Base-by-base conservation (phyloP, 352 stramenopile genomes). In the Phytophthora pinifolia region DNA sequence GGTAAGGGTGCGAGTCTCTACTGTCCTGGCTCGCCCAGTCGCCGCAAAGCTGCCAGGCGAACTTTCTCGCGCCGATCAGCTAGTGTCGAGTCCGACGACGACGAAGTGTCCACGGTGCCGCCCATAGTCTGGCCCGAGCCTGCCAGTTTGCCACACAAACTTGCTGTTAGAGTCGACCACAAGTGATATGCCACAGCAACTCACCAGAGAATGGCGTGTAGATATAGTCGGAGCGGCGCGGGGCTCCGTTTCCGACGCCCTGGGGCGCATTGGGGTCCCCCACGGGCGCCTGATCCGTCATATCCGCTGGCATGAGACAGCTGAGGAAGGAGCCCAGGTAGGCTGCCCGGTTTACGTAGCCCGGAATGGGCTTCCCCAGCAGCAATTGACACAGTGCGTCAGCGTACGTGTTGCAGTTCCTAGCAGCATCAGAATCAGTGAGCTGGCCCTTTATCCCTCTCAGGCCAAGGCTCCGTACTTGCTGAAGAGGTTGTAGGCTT, bases 401-500 rank as follows among this genome's bases (percentile, higher is more conserved):
- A 12, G 89, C 82, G 74, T 97, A 98, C 59, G 94, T 77, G 71
- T 98, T 98, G 75, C 94, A 98, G 70, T 98, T 98, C 65, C 79
- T 70, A 49, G 33, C 6, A 10, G 32, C 29, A 43, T 29, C 46
- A 30, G 53, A 46, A 47, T 17, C 25, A 29, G 25, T 29, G 25
- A 29, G 25, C 42, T 8, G 14, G 18, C 53, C 33, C 27, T 29
- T 6, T 41, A 14, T 44, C 14, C 33, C 7, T 43, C 27, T 38
- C 8, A n/a, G 5, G 7, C 1, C 34, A 50, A 7, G 15, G 12
- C 3, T 1, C 54, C 74, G 20, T 71, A 96, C 67, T 88, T 92
- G 52, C 67, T 84, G 41, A 98, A 71, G 4, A 98, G 59, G 67
- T 98, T 96, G 78, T 98, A 98, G 54, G 69, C 72, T 47, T 86